Percentiles rank a stretch among this genome's conserved stretches.
Evolutionary conservation across 2,329 filamentous ascomycete species (phyloP).

Genomic region (Thelonectria rubi): DNA sequence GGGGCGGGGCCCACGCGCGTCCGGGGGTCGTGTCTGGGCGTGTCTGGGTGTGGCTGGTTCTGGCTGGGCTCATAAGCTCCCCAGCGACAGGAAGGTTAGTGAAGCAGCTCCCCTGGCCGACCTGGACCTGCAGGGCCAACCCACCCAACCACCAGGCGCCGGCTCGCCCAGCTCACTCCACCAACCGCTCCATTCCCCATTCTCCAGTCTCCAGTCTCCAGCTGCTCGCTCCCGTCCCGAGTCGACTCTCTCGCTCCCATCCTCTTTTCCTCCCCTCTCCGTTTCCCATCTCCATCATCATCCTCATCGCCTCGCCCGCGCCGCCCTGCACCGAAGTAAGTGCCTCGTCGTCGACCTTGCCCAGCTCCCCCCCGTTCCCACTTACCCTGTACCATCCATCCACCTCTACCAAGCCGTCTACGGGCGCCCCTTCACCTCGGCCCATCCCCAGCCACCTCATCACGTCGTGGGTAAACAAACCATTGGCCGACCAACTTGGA

Average conservation of each 20-base stretch:
- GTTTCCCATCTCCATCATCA: conserved; percentile 23
- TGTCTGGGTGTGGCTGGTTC: conserved; percentile 15
- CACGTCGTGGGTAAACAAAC: conserved; percentile 49
- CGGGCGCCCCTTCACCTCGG: not conserved
- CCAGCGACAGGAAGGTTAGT: no score
- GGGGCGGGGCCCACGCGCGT: conserved; percentile 21
- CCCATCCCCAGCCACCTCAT: conserved; percentile 17
- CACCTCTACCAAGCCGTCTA: not conserved
- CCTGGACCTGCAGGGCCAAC: not conserved
- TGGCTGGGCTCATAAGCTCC: conserved; percentile 15
- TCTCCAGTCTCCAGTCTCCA: not conserved
- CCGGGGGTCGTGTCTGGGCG: conserved; percentile 17
- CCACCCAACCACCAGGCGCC: not conserved
- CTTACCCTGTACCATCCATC: conserved; percentile 23
- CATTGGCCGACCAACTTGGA: conserved; percentile 46
- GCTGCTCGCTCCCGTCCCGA: not conserved
- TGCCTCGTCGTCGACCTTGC: conserved; percentile 14
- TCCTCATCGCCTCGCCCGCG: conserved; percentile 12
- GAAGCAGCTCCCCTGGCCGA: no score
- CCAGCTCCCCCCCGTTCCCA: no score
- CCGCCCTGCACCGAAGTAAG: conserved; percentile 5
- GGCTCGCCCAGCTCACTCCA: not conserved
- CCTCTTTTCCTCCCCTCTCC: not conserved
- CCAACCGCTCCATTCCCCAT: not conserved
- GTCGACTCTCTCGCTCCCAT: conserved; percentile 10